A percentile compares a stretch with the other conserved stretches of the same genome.
phyloP scores from a whole-genome alignment of 768 basidiomycete species.

The Lactarius tabidus region DNA sequence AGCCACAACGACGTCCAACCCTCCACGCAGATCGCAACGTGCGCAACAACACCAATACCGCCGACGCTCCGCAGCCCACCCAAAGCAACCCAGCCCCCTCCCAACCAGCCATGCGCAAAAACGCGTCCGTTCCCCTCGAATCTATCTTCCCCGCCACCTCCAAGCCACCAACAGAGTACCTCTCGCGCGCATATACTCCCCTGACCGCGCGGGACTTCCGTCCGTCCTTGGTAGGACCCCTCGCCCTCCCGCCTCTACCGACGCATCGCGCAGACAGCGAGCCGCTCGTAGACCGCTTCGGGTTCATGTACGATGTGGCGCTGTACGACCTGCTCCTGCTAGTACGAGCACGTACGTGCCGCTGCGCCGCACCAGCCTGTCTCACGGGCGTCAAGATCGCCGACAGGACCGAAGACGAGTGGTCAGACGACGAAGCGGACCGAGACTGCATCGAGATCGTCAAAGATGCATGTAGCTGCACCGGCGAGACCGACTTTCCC shows the following conservation, averaged over 20 bases:
- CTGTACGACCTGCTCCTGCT: slow-evolving; percentile 78
- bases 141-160: slow-evolving; percentile 76
- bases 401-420: slow-evolving; percentile 74
- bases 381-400: slow-evolving; percentile 85
- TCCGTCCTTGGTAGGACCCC: slow-evolving; percentile 60
- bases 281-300: slow-evolving; percentile 80
- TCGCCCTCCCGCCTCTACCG: slow-evolving; percentile 52
- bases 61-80: slow-evolving; percentile 13
- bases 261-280: slow-evolving; percentile 49
- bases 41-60: slow-evolving; percentile 2
- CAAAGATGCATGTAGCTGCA: slow-evolving; percentile 41
- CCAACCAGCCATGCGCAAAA: slow-evolving; percentile 31
- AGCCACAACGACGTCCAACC: slow-evolving; percentile 44
- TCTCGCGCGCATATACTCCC: slow-evolving; percentile 69
- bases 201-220: slow-evolving; percentile 71
- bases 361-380: slow-evolving; percentile 76
- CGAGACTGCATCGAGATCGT: slow-evolving; percentile 37
- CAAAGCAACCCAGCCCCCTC: slow-evolving; percentile 27
- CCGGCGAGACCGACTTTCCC: slow-evolving; percentile 29
- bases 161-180: slow-evolving; percentile 82
- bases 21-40: slow-evolving; percentile 29
- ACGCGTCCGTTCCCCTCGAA: slow-evolving; percentile 60
- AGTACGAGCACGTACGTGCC: slow-evolving; percentile 64
- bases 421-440: slow-evolving; percentile 67
- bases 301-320: slow-evolving; percentile 85